Base-by-base conservation (phyloP, 23 red algal genomes). In the Cyanidium caldarium region DNA sequence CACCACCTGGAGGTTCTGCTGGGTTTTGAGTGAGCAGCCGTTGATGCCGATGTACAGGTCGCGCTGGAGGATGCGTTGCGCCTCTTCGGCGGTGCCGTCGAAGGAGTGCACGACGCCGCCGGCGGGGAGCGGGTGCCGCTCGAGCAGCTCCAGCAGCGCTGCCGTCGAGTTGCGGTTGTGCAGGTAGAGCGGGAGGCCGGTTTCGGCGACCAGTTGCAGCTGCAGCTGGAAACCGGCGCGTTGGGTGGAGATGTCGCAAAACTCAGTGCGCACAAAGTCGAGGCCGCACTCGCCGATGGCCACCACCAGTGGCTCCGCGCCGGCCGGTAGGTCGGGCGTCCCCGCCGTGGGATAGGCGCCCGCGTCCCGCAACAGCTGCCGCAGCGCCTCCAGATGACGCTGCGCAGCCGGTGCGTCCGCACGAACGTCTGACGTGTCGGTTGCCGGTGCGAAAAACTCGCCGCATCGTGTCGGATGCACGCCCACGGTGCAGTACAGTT, bases 231-330 rank as follows among this genome's bases (percentile, higher is more conserved):
- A 98, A 17, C 79, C 84, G 16, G 65, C 70, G 26, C 70, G 19
- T 68, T 98, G 92, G 17, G 61, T 65, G 35, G 65, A 16, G 26
- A 68, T 66, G 37, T 77, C 72, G 65, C 92, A 98, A 69, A 98
- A 98, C 23, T 73, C 35, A 1, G 68, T 42, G 0, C 92, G 68
- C 44, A 84, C 92, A 40, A 85, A 98, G 65, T 98, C 92, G 29
- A 98, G 69, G 35, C 92, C 92, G 37, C 84, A 88, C 76, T 98
- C 92, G 26, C 92, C 92, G 45, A 98, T 66, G 2, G 92, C 92
- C 16, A 98, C 92, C n/a, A 98, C 58, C 41, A 66, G 70, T n/a
- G n/a, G n/a, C 1, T 72, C 68, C 34, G 34, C 46, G 14, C 73
- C 90, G 28, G 46, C 14, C 28, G 34, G 39, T 17, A 77, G 37